Conservation (phyloP, 306 rosid genomes). For the Purshia tridentata region DNA sequence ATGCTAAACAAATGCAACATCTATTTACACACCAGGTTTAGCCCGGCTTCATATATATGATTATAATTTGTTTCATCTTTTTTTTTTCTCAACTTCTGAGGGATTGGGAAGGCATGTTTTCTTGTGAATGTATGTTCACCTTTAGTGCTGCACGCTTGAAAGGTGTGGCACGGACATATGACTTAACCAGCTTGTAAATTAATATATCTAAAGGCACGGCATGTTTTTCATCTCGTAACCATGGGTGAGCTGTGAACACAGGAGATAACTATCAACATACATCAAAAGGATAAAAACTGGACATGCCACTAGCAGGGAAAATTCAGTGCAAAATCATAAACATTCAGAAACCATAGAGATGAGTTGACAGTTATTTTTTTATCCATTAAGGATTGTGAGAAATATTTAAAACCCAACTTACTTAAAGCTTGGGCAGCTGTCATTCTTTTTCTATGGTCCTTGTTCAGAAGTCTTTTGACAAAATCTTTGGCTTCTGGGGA, state of each 20-base stretch:
- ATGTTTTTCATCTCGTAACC: conserved; percentile 71
- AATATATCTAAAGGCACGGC: conserved; percentile 74
- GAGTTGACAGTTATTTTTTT: neutral
- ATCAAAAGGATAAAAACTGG: neutral
- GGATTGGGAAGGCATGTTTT: neutral
- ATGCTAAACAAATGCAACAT: neutral
- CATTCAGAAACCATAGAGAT: neutral
- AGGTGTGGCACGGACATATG: conserved; percentile 72
- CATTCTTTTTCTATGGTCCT: conserved; percentile 96
- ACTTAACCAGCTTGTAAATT: conserved; percentile 78
- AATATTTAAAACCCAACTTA: conserved; percentile 27
- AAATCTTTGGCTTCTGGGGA: conserved; percentile 94
- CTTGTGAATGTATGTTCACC: conserved; percentile 42
- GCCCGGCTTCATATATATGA: neutral
- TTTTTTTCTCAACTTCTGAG: neutral
- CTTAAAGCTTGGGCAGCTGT: conserved; percentile 92
- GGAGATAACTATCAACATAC: conserved; percentile 20
- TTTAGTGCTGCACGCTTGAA: conserved; percentile 81
- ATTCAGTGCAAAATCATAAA: neutral
- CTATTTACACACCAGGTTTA: neutral
- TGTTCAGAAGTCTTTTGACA: conserved; percentile 86
- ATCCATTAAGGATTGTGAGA: neutral
- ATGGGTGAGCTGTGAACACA: conserved; percentile 82
- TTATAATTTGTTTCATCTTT: neutral
- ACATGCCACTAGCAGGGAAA: conserved; percentile 18